Evolutionary conservation across 441 rosid species (phyloP).

Genomic region (Codiaeum variegatum): DNA sequence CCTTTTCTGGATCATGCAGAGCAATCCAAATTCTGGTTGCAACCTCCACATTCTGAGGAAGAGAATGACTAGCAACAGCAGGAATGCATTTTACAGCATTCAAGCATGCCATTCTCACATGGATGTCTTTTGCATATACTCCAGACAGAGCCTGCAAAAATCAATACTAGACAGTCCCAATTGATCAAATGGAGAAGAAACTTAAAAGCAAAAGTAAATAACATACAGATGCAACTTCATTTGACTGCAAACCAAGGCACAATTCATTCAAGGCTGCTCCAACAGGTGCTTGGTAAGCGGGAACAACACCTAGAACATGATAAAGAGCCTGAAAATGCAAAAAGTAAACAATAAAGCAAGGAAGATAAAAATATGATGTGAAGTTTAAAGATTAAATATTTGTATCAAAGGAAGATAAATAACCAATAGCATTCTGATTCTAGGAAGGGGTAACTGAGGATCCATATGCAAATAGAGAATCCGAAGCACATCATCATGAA

Average conservation of each 20-base stretch:
- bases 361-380: conserved; percentile 12
- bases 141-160: conserved; percentile 76
- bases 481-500: conserved; percentile 84
- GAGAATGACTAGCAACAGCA: conserved; percentile 64
- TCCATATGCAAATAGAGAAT: conserved; percentile 87
- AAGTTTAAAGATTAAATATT: background rate
- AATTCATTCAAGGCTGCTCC: conserved; percentile 92
- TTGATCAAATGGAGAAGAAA: background rate
- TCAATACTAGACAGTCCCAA: conserved; percentile 14
- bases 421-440: conserved; percentile 96
- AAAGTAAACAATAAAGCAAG: conserved; percentile 19
- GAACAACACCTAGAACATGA: conserved; percentile 88
- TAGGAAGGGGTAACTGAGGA: conserved; percentile 89
- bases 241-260: conserved; percentile 85
- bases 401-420: conserved; percentile 29
- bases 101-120: conserved; percentile 98
- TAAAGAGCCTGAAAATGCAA: conserved; percentile 70
- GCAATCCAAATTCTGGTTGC: conserved; percentile 97
- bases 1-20: conserved; percentile 97
- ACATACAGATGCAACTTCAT: conserved; percentile 78
- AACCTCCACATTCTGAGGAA: conserved; percentile 74
- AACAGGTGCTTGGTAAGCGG: conserved; percentile 77
- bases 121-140: conserved; percentile 86
- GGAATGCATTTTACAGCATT: conserved; percentile 95
- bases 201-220: conserved; percentile 19